phyloP scores from a whole-genome alignment of 495 filamentous ascomycete species.

The Lasiosphaeris hirsuta region DNA sequence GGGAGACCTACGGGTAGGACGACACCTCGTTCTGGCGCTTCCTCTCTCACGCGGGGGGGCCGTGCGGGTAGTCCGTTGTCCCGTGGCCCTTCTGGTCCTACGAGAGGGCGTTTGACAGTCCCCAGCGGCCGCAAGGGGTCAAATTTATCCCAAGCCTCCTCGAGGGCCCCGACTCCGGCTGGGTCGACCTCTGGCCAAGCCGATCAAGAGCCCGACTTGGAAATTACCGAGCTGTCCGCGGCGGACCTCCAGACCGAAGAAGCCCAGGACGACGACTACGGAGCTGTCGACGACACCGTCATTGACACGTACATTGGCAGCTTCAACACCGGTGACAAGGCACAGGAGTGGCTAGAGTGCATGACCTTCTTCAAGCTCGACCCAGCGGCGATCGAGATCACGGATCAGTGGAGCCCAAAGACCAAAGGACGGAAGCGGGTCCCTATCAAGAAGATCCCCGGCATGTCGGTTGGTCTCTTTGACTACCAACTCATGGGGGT shows the following conservation, averaged over 20 bases:
- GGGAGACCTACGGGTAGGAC: too few species aligned
- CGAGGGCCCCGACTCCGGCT: neutral
- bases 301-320: slow-evolving; percentile 25
- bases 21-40: too few species aligned
- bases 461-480: slow-evolving; percentile 23
- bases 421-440: slow-evolving; percentile 13
- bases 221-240: neutral
- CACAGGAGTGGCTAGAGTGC: slow-evolving; percentile 11
- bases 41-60: too few species aligned
- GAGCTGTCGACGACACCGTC: slow-evolving; percentile 6
- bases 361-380: slow-evolving; percentile 21
- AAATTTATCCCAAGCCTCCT: too few species aligned
- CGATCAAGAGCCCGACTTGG: neutral
- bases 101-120: too few species aligned
- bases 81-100: too few species aligned
- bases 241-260: neutral
- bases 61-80: too few species aligned
- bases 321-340: slow-evolving; percentile 21
- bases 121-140: too few species aligned
- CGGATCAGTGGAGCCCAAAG: neutral
- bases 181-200: neutral
- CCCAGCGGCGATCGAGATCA: too few species aligned
- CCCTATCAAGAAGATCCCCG: slow-evolving; percentile 21
- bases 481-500: slow-evolving; percentile 31
- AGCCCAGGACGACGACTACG: slow-evolving; percentile 22